phyloP scores from a whole-genome alignment of 176 grass and related monocot species.

The Typha latifolia region DNA sequence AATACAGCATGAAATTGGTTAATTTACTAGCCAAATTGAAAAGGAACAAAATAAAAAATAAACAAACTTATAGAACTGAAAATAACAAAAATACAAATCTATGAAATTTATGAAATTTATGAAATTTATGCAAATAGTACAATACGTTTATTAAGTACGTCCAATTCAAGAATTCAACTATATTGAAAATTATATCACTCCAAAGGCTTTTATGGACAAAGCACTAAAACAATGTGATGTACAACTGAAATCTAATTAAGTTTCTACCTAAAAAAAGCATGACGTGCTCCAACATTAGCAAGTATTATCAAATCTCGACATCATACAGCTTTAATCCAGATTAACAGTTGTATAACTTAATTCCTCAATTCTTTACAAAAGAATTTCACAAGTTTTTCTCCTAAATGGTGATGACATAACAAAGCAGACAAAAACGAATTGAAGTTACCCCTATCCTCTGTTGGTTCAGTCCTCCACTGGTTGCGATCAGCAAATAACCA shows the following conservation, averaged over 20 bases:
- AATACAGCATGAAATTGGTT: neutral
- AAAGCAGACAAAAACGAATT: constrained; percentile 18
- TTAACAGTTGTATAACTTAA: neutral
- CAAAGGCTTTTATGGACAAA: too few species aligned
- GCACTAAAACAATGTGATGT: too few species aligned
- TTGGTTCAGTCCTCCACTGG: constrained; percentile 88
- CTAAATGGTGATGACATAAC: constrained; percentile 33
- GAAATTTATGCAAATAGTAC: too few species aligned
- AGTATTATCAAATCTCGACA: neutral
- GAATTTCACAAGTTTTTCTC: neutral
- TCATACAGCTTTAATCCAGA: neutral
- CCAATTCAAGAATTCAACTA: too few species aligned
- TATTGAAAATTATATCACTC: too few species aligned
- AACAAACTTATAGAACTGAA: neutral
- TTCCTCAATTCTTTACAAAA: neutral
- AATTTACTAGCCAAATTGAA: neutral
- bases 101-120: too few species aligned
- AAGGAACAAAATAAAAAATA: neutral
- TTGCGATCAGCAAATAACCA: constrained; percentile 89
- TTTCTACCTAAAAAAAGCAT: too few species aligned
- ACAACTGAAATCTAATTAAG: too few species aligned
- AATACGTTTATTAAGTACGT: too few species aligned
- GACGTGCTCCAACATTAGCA: too few species aligned
- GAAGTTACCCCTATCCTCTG: constrained; percentile 65
- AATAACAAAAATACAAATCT: neutral